Base-by-base conservation (phyloP, 2,329 filamentous ascomycete species). In the Biscogniauxia sp. region DNA sequence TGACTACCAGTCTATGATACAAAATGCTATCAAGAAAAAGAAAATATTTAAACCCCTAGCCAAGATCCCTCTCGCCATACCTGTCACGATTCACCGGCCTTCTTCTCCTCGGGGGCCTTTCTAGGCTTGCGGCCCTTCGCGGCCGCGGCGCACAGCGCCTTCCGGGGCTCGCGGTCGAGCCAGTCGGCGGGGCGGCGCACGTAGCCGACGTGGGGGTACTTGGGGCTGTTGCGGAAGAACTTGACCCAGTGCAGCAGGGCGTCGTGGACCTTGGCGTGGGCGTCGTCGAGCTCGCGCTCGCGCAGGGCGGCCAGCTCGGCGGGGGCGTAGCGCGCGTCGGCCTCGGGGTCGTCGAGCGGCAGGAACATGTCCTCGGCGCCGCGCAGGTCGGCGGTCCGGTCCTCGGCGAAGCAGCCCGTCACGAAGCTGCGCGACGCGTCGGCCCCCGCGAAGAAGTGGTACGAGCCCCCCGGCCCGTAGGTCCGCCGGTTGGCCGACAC, bases 371-470 rank as follows among this genome's bases (percentile, higher is more conserved):
- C 84, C 78, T 98, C 95, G 4, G 92, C 89, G 53, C 95, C 95
- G 63, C 91, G 85, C 74, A 97, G 79, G 78, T 99, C 95, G 3
- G 90, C 83, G 1, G 88, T 95, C 32, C 88, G 81, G 80, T 99
- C 95, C 65, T 92, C 89, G 49, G 85, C 80, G 78, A 99, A 99
- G 76, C 95, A 99, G 19, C 92, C 92, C 1, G 95, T 98, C 9
- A 99, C 88, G 76, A 93, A 99, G 20, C 89, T 92, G 54, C 95
- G 89, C 15, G 90, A 87, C 37, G 94, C 93, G 76, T 99, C 95
- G 64, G 84, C 83, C 62, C 94, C 95, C 0, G 93, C 86, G 75
- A 99, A 97, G 78, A 90, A 88, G 70, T 88, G 83, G 81, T 99
- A 99, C 45, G 87, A 87, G 4, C 93, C 95, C 26, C 92, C 93